A percentile compares a stretch with the other conserved stretches of the same genome.
Conservation (phyloP, 2,329 filamentous ascomycete genomes). For the Claviceps sp. region DNA sequence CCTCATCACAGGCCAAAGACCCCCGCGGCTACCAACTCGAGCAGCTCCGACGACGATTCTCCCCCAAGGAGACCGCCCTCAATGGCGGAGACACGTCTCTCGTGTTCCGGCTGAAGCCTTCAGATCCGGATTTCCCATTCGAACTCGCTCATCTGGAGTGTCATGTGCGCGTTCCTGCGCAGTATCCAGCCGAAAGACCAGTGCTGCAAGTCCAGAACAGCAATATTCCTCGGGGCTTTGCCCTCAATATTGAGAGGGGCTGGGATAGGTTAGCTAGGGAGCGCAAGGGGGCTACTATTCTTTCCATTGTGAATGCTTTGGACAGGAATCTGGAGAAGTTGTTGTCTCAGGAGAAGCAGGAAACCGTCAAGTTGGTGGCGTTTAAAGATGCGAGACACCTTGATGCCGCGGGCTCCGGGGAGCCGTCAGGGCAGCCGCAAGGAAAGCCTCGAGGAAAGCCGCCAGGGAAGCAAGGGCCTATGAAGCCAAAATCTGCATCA, state of each 20-base stretch:
- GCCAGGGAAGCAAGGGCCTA: background rate
- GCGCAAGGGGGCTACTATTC: constrained; percentile 42
- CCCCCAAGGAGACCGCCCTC: constrained; percentile 29
- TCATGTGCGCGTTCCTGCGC: constrained; percentile 47
- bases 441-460: constrained; percentile 1
- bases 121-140: constrained; percentile 75
- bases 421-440: background rate
- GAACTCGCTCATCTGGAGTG: constrained; percentile 58
- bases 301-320: constrained; percentile 54
- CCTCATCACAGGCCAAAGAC: constrained; percentile 49
- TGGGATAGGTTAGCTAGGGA: constrained; percentile 52
- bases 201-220: constrained; percentile 52
- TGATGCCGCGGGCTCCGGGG: constrained; percentile 11
- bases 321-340: constrained; percentile 61
- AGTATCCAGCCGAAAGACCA: constrained; percentile 47
- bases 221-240: constrained; percentile 57
- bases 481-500: constrained; percentile 8
- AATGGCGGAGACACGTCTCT: constrained; percentile 41
- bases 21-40: constrained; percentile 62
- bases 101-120: constrained; percentile 53
- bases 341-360: constrained; percentile 54
- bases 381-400: constrained; percentile 43
- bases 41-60: constrained; percentile 57
- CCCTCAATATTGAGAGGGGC: constrained; percentile 63
- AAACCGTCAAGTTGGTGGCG: constrained; percentile 56